Evolutionary conservation across 2,329 filamentous ascomycete genomes (phyloP), one percentile per base, ranked within the genome.

Genomic region (Diaporthe vexans): DNA sequence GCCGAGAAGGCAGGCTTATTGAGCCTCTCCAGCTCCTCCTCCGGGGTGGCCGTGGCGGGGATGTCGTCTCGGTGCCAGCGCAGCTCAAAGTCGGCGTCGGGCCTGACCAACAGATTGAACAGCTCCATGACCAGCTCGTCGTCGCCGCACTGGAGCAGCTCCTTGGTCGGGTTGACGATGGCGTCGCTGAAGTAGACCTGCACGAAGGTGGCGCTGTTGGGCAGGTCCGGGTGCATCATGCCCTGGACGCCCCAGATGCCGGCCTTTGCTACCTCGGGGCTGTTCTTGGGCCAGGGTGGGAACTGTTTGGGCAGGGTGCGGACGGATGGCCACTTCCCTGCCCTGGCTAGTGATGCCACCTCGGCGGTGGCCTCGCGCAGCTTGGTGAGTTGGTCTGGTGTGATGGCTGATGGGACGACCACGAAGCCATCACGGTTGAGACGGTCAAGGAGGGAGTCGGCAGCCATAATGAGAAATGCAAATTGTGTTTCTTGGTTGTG

Each of bases 251-350:
- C 95, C 95, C 95, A 97, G 82, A 97, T 97, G 26, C 94, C 94
- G 7, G 86, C 82, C 1, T 85, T 83, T 0, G 86, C 85, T 5
- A 75, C 43, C 29, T 75, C 67, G 7, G 75, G 73, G 40, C 54
- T 71, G 67, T 74, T 75, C 26, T 48, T 51, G 26, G 75, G 75
- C 95, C 95, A 97, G 0, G 95, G 95, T 0, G 95, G 95, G 84
- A 97, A 98, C 83, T 97, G 95, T 83, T 97, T 97, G 71, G 94
- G 94, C 3, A 97, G 90, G 0, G 94, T 96, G 77, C 95, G 93
- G 79, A 97, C 91, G 83, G 93, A 89, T 4, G 94, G 94, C 95
- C 95, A 98, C 76, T 87, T 80, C 51, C 94, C 94, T n/a, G 85
- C 78, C 76, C 94, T 91, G 56, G 94, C 93, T 56, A 90, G 85